Percentiles rank a stretch among this genome's conserved stretches.
phyloP scores from a whole-genome alignment of 192 early-diverging fungal species.

The Podochytrium sp. region DNA sequence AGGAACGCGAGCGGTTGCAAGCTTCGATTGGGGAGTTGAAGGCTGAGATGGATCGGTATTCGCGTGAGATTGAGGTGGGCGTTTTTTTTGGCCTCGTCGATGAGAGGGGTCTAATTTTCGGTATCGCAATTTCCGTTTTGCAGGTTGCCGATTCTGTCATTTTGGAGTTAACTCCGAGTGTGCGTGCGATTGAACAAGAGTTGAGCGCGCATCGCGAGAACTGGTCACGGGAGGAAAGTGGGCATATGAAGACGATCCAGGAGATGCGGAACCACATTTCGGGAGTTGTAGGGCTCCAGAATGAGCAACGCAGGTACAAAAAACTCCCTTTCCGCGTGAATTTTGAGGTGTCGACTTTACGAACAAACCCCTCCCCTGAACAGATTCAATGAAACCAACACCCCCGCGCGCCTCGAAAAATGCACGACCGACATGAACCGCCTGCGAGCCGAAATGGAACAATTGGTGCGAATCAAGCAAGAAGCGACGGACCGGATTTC shows the following conservation, averaged over 20 bases:
- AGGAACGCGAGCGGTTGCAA: constrained; percentile 46
- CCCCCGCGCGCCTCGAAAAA: constrained; percentile 19
- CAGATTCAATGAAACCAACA: constrained; percentile 23
- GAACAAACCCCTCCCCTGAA: background rate
- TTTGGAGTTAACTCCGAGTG: constrained; percentile 18
- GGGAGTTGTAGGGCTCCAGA: background rate
- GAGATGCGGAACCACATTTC: background rate
- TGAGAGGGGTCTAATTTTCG: constrained; percentile 21
- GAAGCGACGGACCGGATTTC: constrained; percentile 43
- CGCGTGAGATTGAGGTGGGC: constrained; percentile 34
- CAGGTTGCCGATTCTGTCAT: constrained; percentile 28
- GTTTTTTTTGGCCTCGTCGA: background rate
- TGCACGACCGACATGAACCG: constrained; percentile 22
- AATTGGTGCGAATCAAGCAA: constrained; percentile 45
- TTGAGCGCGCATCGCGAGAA: constrained; percentile 24
- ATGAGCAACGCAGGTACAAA: constrained; percentile 3
- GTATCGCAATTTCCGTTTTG: background rate
- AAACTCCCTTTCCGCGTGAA: background rate
- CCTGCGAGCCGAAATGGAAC: constrained; percentile 29
- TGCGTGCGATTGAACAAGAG: constrained; percentile 34
- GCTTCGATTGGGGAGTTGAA: constrained; percentile 45
- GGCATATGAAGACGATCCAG: constrained; percentile 5
- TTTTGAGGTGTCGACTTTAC: background rate
- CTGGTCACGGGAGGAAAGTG: background rate
- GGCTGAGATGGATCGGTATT: constrained; percentile 44